Evolutionary conservation across 2,329 filamentous ascomycete species (phyloP).

Genomic region (Coniochaeta ligniaria): DNA sequence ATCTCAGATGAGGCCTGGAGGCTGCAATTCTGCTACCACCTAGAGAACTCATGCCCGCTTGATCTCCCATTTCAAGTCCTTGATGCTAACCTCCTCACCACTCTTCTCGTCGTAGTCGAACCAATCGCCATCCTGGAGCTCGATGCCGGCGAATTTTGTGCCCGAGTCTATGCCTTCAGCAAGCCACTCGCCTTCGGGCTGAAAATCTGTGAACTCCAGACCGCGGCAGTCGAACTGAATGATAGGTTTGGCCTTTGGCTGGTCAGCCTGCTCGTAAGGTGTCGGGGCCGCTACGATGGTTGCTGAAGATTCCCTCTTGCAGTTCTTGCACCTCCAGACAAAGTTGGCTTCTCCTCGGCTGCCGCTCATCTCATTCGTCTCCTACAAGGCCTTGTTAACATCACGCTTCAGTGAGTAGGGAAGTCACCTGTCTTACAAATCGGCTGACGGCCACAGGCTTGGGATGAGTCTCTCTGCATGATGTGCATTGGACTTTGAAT

Average conservation of each 20-base stretch:
- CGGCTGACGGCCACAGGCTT: conserved; percentile 83
- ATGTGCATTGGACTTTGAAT: conserved; percentile 98
- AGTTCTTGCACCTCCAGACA: conserved; percentile 99
- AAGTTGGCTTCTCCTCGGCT: conserved; percentile 97
- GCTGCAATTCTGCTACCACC: neutral
- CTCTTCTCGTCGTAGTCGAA: conserved; percentile 97
- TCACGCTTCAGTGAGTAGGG: neutral
- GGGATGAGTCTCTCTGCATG: conserved; percentile 82
- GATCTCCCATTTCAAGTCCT: conserved; percentile 82
- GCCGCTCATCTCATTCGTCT: conserved; percentile 83
- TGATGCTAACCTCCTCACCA: conserved; percentile 85
- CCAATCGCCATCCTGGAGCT: conserved; percentile 88
- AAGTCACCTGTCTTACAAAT: conserved; percentile 57
- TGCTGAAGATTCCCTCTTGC: conserved; percentile 87
- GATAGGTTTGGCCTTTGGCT: conserved; percentile 69
- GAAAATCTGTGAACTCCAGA: conserved; percentile 86
- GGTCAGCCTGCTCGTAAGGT: conserved; percentile 63
- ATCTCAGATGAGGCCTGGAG: neutral
- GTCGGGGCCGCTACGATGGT: conserved; percentile 70
- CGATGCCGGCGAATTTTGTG: conserved; percentile 75
- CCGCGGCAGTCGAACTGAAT: conserved; percentile 92
- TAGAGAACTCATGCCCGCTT: conserved; percentile 48
- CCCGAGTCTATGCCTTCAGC: conserved; percentile 73
- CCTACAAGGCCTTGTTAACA: conserved; percentile 39
- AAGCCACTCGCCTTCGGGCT: conserved; percentile 88